A percentile compares a stretch with the other conserved stretches of the same genome.
Conservation (phyloP, 257 asterid species). For the Apocynum venetum region DNA sequence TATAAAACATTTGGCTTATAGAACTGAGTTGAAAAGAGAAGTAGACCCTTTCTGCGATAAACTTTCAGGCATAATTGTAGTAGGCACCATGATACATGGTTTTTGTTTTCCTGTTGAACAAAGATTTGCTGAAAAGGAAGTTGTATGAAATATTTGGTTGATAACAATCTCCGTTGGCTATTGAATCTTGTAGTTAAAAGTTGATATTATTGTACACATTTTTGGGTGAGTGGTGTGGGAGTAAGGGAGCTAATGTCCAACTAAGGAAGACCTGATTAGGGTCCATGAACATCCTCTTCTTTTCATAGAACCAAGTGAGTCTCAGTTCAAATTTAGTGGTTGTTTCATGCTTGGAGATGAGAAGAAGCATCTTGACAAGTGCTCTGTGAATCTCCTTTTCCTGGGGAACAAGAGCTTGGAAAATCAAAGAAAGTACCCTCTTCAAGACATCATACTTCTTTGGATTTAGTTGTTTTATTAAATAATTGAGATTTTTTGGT, state of each 20-base stretch:
- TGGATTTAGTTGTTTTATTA: neutral
- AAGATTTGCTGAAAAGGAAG: neutral
- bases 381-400: neutral
- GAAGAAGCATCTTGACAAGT: neutral
- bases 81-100: neutral
- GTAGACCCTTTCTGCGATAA: neutral
- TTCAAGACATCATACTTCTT: neutral
- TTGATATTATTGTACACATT: neutral
- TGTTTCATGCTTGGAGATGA: neutral
- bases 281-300: neutral
- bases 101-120: neutral
- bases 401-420: slow-evolving; percentile 1
- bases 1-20: no score
- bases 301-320: neutral
- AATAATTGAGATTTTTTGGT: neutral
- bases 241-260: neutral
- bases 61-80: neutral
- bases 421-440: neutral
- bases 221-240: neutral
- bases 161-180: neutral
- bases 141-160: neutral
- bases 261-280: neutral
- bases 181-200: neutral
- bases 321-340: neutral
- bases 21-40: neutral